phyloP scores from a whole-genome alignment of 352 stramenopile species.

The Phytophthora parvispora region DNA sequence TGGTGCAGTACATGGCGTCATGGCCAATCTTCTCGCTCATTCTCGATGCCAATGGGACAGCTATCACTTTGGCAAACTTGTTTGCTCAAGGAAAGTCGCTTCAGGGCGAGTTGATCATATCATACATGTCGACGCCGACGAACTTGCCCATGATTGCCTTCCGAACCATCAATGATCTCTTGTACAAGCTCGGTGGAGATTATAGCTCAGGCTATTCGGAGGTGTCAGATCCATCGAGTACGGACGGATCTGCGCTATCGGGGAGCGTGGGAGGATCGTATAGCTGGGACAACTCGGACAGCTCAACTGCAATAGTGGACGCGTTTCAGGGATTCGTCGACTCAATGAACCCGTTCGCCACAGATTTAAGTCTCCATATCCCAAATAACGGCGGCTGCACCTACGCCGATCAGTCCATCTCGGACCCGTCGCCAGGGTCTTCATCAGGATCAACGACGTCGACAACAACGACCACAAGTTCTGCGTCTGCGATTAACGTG shows the following conservation, averaged over 20 bases:
- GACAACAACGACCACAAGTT: background rate
- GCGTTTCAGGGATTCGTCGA: background rate
- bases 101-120: conserved; percentile 20
- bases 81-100: conserved; percentile 47
- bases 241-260: background rate
- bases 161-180: conserved; percentile 13
- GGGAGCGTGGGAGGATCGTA: background rate
- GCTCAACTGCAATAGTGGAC: background rate
- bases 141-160: conserved; percentile 36
- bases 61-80: conserved; percentile 34
- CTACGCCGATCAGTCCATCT: conserved; percentile 26
- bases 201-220: background rate
- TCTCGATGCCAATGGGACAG: background rate
- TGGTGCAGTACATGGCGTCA: conserved; percentile 39
- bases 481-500: background rate
- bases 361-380: conserved; percentile 34
- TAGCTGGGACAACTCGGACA: background rate
- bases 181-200: background rate
- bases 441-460: background rate
- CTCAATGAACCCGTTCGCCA: background rate
- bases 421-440: conserved; percentile 8
- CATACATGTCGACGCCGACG: conserved; percentile 14
- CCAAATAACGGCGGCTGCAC: conserved; percentile 33
- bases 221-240: background rate
- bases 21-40: conserved; percentile 40